Conservation (phyloP, 805 yeast species). For the Kodamaea neixiangensis region DNA sequence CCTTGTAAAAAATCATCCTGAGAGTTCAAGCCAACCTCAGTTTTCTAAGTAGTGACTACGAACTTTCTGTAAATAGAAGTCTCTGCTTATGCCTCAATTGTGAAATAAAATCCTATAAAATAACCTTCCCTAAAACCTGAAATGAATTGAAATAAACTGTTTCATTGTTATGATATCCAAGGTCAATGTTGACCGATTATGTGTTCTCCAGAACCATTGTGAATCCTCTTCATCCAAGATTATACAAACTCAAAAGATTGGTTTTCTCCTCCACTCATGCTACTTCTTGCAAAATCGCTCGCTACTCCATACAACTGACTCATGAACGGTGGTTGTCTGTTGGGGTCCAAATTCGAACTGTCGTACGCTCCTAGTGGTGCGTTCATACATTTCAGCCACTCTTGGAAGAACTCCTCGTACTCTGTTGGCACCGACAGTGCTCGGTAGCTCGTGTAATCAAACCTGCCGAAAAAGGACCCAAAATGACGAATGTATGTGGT, state of each 20-base stretch:
- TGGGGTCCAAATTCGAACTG: conserved; percentile 7
- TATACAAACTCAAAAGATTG: conserved; percentile 7
- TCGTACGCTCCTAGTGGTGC: conserved; percentile 4
- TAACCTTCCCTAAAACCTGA: not conserved
- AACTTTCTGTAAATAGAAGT: no score
- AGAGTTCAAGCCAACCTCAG: no score
- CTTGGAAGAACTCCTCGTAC: conserved; percentile 8
- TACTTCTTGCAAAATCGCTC: not conserved
- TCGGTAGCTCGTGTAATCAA: conserved; percentile 3
- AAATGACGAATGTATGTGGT: conserved; percentile 25
- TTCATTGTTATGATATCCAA: not conserved
- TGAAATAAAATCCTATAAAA: not conserved
- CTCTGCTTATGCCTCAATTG: not conserved
- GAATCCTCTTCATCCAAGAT: not conserved
- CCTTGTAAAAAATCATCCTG: not conserved
- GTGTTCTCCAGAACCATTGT: not conserved
- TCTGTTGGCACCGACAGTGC: conserved; percentile 5
- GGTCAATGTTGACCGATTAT: not conserved
- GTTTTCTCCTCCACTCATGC: conserved; percentile 4
- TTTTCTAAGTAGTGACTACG: no score
- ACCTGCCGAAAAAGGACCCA: conserved; percentile 8
- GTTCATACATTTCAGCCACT: conserved; percentile 12
- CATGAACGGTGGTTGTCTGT: conserved; percentile 8
- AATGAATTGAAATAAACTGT: not conserved
- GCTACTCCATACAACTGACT: conserved; percentile 10